Conservation (phyloP, 768 basidiomycete genomes). For the Hygrophorus pudorinus region DNA sequence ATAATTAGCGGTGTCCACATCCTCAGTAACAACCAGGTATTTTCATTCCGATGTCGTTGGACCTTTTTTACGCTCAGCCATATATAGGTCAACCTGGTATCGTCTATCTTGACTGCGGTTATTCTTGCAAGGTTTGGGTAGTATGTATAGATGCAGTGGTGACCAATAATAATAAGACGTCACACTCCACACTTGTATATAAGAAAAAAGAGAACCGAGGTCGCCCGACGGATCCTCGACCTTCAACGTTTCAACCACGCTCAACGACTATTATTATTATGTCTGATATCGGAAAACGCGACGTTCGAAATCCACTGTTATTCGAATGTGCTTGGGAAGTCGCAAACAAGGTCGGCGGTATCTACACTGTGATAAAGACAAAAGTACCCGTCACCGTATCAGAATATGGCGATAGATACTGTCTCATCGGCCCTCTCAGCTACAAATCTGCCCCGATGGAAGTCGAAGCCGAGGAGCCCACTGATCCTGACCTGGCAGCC, state of each 20-base stretch:
- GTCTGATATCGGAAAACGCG: conserved; percentile 39
- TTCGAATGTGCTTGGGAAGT: conserved; percentile 99
- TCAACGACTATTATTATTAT: conserved; percentile 17
- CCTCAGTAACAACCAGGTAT: conserved; percentile 73
- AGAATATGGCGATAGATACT: conserved; percentile 93
- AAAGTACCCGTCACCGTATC: conserved; percentile 97
- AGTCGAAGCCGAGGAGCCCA: conserved; percentile 88
- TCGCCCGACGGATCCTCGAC: background rate
- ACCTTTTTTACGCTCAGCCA: background rate
- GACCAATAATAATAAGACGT: background rate
- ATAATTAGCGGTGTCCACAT: conserved; percentile 56
- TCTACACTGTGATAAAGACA: conserved; percentile 99
- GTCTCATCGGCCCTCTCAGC: conserved; percentile 92
- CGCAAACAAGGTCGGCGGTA: conserved; percentile 97
- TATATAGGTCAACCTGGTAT: conserved; percentile 30
- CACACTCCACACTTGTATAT: background rate
- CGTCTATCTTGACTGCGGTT: conserved; percentile 26
- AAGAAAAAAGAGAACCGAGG: too few relatives aligned
- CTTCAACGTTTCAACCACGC: too few relatives aligned
- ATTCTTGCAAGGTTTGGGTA: conserved; percentile 19
- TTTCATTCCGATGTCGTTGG: background rate
- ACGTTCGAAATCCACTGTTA: conserved; percentile 70
- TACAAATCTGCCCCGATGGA: conserved; percentile 99
- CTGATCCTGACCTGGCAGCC: conserved; percentile 65
- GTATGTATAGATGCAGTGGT: conserved; percentile 4